These are phyloP conservation scores for Trichoderma koningii DNA, from an alignment of 2,329 filamentous ascomycete genomes.

Conservation along the genomic window DNA sequence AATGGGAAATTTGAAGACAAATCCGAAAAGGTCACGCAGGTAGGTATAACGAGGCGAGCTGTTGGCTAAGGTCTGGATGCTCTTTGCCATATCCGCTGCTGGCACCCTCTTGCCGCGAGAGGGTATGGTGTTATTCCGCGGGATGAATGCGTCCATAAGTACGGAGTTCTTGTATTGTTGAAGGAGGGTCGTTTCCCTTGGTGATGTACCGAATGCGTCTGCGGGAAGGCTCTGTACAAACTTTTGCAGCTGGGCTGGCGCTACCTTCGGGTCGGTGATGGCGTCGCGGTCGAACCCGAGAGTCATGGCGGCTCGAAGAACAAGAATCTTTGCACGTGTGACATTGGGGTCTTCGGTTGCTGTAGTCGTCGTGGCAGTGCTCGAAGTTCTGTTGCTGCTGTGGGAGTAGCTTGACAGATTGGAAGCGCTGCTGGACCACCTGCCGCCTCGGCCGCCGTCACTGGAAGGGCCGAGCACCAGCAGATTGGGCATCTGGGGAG, in stretches of 20 bases:
- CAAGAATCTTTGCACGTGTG: constrained; percentile 73
- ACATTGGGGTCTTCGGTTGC: constrained; percentile 75
- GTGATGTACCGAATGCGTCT: constrained; percentile 74
- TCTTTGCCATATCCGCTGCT: constrained; percentile 77
- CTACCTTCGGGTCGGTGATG: constrained; percentile 48
- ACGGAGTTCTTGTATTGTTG: constrained; percentile 81
- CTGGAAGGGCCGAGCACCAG: constrained; percentile 75
- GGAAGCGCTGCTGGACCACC: constrained; percentile 81
- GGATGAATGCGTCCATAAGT: constrained; percentile 65
- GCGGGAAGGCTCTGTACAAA: constrained; percentile 76
- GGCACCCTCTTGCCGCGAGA: constrained; percentile 59
- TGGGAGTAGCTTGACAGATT: constrained; percentile 80
- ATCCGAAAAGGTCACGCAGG: constrained; percentile 76
- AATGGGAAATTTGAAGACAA: constrained; percentile 81
- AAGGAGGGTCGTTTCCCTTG: constrained; percentile 71
- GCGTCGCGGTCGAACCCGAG: constrained; percentile 71
- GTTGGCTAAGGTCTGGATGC: constrained; percentile 73
- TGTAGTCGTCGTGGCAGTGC: constrained; percentile 71
- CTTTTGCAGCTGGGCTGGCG: constrained; percentile 61
- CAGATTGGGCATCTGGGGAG: constrained; percentile 79
- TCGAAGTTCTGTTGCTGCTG: constrained; percentile 64
- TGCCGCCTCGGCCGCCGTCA: constrained; percentile 60
- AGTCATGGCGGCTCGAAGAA: constrained; percentile 84
- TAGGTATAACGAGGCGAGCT: constrained; percentile 71
- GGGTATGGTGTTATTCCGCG: constrained; percentile 47